phyloP scores from a whole-genome alignment of 306 rosid species.

The Prunus mongolica region DNA sequence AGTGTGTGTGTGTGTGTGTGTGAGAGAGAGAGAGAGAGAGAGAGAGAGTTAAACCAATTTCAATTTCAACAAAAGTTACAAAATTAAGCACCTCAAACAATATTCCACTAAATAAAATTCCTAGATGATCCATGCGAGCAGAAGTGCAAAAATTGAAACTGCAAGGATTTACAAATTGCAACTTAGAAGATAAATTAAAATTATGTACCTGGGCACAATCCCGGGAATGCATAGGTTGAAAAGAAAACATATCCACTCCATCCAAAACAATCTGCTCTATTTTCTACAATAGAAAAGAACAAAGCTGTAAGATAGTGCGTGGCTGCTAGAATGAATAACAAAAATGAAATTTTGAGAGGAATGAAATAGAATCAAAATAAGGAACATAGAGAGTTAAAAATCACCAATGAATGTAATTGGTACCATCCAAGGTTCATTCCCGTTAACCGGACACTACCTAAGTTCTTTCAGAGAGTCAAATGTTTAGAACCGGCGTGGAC shows the following conservation, averaged over 20 bases:
- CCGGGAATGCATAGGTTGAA: slow-evolving; percentile 83
- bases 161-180: not conserved
- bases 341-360: not conserved
- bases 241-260: slow-evolving; percentile 66
- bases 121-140: not conserved
- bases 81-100: not conserved
- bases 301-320: not conserved
- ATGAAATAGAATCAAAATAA: not conserved
- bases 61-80: too few relatives aligned
- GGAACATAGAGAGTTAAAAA: not conserved
- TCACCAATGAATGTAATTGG: not conserved
- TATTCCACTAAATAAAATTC: not conserved
- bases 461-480: not conserved
- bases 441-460: not conserved
- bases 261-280: slow-evolving; percentile 67
- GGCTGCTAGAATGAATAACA: not conserved
- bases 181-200: not conserved
- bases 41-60: too few relatives aligned
- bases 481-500: not conserved
- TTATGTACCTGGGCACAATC: slow-evolving; percentile 80
- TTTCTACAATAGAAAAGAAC: slow-evolving; percentile 45
- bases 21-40: too few relatives aligned
- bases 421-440: not conserved
- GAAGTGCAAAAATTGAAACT: not conserved
- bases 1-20: too few relatives aligned